phyloP scores from a whole-genome alignment of 257 asterid genomes.

The Salvia hispanica region DNA sequence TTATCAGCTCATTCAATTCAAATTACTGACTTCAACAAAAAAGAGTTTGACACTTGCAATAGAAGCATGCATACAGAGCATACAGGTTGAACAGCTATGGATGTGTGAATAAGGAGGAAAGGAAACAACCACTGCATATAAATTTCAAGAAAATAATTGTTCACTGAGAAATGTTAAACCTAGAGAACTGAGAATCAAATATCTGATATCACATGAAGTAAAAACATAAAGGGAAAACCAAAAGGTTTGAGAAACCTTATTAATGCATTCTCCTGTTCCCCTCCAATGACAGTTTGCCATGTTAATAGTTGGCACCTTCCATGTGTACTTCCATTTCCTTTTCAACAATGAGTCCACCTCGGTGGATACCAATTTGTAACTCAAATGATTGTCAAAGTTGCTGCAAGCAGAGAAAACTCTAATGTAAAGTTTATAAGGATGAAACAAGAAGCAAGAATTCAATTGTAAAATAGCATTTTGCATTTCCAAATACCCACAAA shows the following conservation, averaged over 20 bases:
- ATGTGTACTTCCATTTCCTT: conserved; percentile 72
- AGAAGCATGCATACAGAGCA: not conserved
- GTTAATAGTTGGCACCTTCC: conserved; percentile 71
- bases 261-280: conserved; percentile 73
- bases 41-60: not conserved
- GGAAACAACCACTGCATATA: not conserved
- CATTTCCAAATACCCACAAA: not conserved
- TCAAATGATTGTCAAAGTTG: conserved; percentile 65
- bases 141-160: conserved; percentile 24
- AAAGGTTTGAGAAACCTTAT: conserved; percentile 52
- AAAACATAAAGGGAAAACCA: not conserved
- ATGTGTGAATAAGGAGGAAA: not conserved
- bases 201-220: not conserved
- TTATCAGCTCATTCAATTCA: conserved; percentile 1
- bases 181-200: conserved; percentile 12
- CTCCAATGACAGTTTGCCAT: conserved; percentile 73
- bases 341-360: conserved; percentile 52
- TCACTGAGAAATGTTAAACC: conserved; percentile 11
- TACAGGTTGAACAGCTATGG: not conserved
- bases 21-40: conserved; percentile 14
- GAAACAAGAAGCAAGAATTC: conserved; percentile 24
- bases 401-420: conserved; percentile 47
- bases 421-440: conserved; percentile 12
- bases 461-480: not conserved
- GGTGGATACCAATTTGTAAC: conserved; percentile 49